Conservation (phyloP, 2,329 filamentous ascomycete species). For the Aspergillus persii region DNA sequence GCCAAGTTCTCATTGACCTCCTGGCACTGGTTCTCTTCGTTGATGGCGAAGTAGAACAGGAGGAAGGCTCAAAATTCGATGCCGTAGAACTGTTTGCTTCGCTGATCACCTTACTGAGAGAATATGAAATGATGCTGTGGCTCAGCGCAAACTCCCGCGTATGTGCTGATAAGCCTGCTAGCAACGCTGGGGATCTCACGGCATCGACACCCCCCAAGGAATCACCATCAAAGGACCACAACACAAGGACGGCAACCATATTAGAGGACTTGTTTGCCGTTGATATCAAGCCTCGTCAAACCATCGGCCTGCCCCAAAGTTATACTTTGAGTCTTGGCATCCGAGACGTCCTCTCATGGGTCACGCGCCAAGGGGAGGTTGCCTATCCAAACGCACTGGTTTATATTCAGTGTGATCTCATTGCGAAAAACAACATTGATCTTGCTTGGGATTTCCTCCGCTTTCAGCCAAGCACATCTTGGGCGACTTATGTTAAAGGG, state of each 20-base stretch:
- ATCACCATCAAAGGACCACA: conserved; percentile 19
- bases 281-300: conserved; percentile 43
- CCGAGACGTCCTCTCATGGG: conserved; percentile 45
- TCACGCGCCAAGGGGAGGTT: conserved; percentile 53
- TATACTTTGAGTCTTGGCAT: conserved; percentile 44
- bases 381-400: conserved; percentile 61
- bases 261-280: conserved; percentile 46
- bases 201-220: conserved; percentile 24
- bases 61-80: conserved; percentile 68
- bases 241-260: conserved; percentile 34
- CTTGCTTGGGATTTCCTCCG: conserved; percentile 65
- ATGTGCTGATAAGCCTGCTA: conserved; percentile 25
- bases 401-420: conserved; percentile 66
- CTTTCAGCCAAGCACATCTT: conserved; percentile 57
- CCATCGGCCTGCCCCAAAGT: conserved; percentile 39
- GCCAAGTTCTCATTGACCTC: conserved; percentile 75
- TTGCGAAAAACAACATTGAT: conserved; percentile 65
- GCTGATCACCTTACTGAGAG: conserved; percentile 67
- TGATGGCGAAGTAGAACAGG: conserved; percentile 74
- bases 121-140: conserved; percentile 68
- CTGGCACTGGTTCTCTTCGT: conserved; percentile 82
- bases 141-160: conserved; percentile 51
- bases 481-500: conserved; percentile 76
- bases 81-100: conserved; percentile 56
- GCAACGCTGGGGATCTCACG: conserved; percentile 23